Evolutionary conservation across 2,329 filamentous ascomycete species (phyloP).

Genomic region (Blumeria hordei): DNA sequence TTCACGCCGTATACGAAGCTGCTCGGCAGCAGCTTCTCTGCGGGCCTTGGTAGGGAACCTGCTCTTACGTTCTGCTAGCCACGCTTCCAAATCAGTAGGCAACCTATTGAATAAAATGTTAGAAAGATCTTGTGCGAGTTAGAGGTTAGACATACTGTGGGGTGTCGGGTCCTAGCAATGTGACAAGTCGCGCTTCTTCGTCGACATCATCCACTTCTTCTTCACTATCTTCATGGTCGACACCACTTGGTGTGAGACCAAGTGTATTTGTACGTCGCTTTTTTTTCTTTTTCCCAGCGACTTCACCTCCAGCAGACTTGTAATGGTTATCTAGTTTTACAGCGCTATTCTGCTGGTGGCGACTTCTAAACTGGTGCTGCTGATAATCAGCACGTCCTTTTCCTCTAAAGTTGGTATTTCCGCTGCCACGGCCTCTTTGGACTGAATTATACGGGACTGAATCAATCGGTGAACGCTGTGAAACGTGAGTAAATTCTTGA

Average conservation of each 20-base stretch:
- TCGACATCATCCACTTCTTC: constrained; percentile 42
- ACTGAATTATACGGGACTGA: constrained; percentile 17
- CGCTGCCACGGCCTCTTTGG: constrained; percentile 17
- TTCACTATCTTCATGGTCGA: constrained; percentile 30
- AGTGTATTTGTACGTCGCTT: constrained; percentile 49
- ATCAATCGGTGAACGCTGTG: constrained; percentile 15
- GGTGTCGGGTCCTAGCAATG: constrained; percentile 15
- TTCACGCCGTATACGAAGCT: constrained; percentile 15
- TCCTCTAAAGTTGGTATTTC: constrained; percentile 12
- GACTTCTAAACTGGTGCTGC: constrained; percentile 15
- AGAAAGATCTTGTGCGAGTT: too few relatives aligned
- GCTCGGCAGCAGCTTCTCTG: constrained; percentile 35
- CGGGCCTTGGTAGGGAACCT: constrained; percentile 60
- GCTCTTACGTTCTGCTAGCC: constrained; percentile 57
- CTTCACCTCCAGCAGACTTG: constrained; percentile 25
- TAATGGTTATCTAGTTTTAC: constrained; percentile 16
- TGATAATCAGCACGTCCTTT: constrained; percentile 18
- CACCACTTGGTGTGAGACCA: constrained; percentile 35
- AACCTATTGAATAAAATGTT: constrained; percentile 12
- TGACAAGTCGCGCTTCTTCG: constrained; percentile 24
- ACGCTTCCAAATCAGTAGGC: constrained; percentile 47
- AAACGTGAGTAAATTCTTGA: constrained; percentile 14
- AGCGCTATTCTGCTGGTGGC: constrained; percentile 10
- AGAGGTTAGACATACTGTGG: constrained; percentile 15
- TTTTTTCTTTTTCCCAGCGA: constrained; percentile 31